Percentiles rank a stretch among this genome's conserved stretches.
Evolutionary conservation across 73 alveolate genomes (phyloP).

Genomic region (Symbiodinium pilosum): DNA sequence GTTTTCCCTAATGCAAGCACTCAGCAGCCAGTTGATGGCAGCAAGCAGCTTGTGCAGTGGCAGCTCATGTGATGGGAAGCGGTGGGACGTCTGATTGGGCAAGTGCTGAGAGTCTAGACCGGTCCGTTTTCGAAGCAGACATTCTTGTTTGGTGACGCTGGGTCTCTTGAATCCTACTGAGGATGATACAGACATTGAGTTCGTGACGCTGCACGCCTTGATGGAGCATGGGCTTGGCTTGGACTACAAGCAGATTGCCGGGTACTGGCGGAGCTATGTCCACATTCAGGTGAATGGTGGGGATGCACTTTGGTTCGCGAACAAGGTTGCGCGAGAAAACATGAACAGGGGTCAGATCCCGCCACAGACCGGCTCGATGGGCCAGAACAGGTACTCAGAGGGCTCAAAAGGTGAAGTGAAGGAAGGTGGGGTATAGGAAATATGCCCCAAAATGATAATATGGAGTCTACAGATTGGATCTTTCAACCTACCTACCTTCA

Average conservation of each 20-base stretch:
- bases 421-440: no score
- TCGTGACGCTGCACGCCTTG: conserved; percentile 81
- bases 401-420: no score
- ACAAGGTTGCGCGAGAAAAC: conserved; percentile 68
- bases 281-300: conserved; percentile 78
- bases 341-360: conserved; percentile 72
- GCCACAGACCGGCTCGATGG: conserved; percentile 61
- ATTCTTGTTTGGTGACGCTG: no score
- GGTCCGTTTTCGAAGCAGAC: no score
- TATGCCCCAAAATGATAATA: not conserved
- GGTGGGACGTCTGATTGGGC: no score
- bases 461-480: not conserved
- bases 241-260: conserved; percentile 53
- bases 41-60: no score
- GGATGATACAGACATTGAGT: conserved; percentile 57
- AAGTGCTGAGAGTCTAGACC: no score
- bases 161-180: no score
- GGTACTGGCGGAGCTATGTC: conserved; percentile 42
- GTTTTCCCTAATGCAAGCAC: no score
- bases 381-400: conserved; percentile 37
- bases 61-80: no score
- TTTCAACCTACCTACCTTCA: no score
- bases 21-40: no score
- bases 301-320: conserved; percentile 81
- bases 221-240: conserved; percentile 40